Evolutionary conservation across 1,284 basidiomycete genomes (phyloP), one percentile per base, ranked within the genome.

Genomic region (Ustilago trichophora): DNA sequence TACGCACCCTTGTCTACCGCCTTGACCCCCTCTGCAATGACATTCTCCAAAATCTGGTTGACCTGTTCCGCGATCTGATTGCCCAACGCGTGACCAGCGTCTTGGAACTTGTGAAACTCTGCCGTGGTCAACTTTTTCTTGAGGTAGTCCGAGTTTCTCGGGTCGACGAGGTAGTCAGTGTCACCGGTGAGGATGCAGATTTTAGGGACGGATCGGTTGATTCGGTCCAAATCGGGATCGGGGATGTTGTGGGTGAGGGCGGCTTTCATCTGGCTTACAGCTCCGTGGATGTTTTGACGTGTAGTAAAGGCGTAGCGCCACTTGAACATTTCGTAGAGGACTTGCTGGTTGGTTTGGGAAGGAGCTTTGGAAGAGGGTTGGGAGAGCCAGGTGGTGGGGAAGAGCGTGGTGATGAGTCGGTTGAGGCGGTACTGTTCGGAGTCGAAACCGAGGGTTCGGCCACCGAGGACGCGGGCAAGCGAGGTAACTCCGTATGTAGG

Each of bases 181-280:
- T 91, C 89, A 3, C 91, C 92, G 0, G 88, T 90, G 15, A 92
- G 75, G 60, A 93, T 88, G 12, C 85, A 65, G 4, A 92, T 85
- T 32, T 70, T 86, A 10, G 86, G 85, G 13, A 93, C 85, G 3
- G 82, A 82, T 0, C 79, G 75, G 2, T 88, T 86, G 40, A 93
- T 87, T 29, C 74, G 74, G 6, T 80, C 79, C 12, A 92, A 85
- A 2, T 87, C 85, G 0, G 84, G 84, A 0, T 85, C 83, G 3
- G 85, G 80, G 49, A 93, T 87, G 51, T 85, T 77, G 77, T 93
- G 92, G 0, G 88, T 89, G 4, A 90, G 59, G 0, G 82, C 89
- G 0, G 92, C 90, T 6, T 83, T 84, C 85, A 91, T 88, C 78
- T 93, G 91, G 3, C 89, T 90, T 3, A 93, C 59, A 16, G 87